Base-by-base conservation (phyloP, 805 yeast genomes). In the Saccharomycopsis malanga region DNA sequence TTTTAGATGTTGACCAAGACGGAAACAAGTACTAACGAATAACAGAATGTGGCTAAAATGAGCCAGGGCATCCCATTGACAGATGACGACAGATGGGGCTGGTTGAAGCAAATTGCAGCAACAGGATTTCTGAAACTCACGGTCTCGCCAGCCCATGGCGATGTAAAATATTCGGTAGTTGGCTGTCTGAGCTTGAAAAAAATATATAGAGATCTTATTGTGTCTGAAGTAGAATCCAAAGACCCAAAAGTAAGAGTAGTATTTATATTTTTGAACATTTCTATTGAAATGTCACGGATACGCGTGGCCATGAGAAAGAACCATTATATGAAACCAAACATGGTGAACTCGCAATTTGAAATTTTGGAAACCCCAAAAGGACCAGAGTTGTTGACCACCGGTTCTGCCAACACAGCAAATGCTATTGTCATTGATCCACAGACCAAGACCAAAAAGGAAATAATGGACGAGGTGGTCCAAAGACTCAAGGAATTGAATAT, bases 21-120 rank as follows among this genome's bases (percentile, higher is more conserved):
- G 10, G 30, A 27, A 12, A 12, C 12, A 27, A 27, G 30, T 9
- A 12, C 30, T 12, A 12, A 27, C 7, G 7, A 27, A 7, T 27
- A 27, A 27, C 30, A 59, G 45, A 93, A 93, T 61, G 70, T 91
- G 12, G 79, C 72, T 17, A 93, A 93, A 63, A 93, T 93, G 98
- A 64, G 83, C 2, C 57, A 68, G 18, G 95, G 95, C 0, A 71
- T 76, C 18, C 95, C 98, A 1, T 68, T 93, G 49, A 76, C 81
- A 0, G 98, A 93, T 59, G 93, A 81, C 1, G 98, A 93, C 63
- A 68, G 98, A 50, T 85, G 91, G 89, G 89, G 75, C 1, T 93
- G 98, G 98, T 71, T 93, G 17, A 63, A 68, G 34, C 60, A 61
- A 34, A 64, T 93, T 10, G 66, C 81, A 3, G 52, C 56, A 4